phyloP scores from a whole-genome alignment of 2,329 filamentous ascomycete genomes.

The Lecanicillium sp. region DNA sequence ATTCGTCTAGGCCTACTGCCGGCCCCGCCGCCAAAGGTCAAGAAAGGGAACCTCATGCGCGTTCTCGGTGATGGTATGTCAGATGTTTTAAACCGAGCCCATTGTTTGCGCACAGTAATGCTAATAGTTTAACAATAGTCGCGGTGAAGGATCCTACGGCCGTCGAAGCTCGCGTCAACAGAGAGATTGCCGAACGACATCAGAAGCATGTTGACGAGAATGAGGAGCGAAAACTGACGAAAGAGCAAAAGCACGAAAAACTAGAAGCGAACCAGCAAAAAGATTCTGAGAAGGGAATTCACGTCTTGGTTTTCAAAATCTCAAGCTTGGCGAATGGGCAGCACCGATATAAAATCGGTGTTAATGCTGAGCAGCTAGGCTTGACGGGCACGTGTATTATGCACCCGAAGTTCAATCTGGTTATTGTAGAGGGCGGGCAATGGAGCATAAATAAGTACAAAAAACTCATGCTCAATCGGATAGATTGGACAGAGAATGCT shows the following conservation, averaged over 20 bases:
- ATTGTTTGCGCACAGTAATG: not conserved
- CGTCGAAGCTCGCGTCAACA: slow-evolving; percentile 88
- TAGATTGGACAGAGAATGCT: slow-evolving; percentile 89
- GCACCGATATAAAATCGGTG: slow-evolving; percentile 86
- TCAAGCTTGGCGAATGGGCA: slow-evolving; percentile 84
- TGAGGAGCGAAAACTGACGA: slow-evolving; percentile 77
- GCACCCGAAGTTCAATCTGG: slow-evolving; percentile 79
- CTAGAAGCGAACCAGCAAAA: slow-evolving; percentile 73
- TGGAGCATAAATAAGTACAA: slow-evolving; percentile 79
- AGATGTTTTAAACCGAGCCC: not conserved
- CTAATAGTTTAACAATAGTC: slow-evolving; percentile 22
- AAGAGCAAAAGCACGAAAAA: slow-evolving; percentile 82
- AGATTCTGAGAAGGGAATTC: slow-evolving; percentile 80
- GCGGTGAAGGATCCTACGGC: slow-evolving; percentile 93
- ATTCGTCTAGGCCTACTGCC: slow-evolving; percentile 85
- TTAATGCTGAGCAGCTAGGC: slow-evolving; percentile 83
- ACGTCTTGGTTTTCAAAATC: slow-evolving; percentile 83
- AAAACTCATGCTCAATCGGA: slow-evolving; percentile 87
- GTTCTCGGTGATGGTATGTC: slow-evolving; percentile 74
- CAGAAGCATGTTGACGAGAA: slow-evolving; percentile 72
- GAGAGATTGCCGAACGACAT: slow-evolving; percentile 82
- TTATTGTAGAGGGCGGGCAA: slow-evolving; percentile 85
- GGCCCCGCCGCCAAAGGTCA: slow-evolving; percentile 89
- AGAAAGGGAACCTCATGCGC: slow-evolving; percentile 95
- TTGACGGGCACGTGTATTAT: slow-evolving; percentile 88